Evolutionary conservation across 2,329 filamentous ascomycete species (phyloP), one percentile per base, ranked within the genome.

Genomic region (Dryadomyces quercus-mongolicae): DNA sequence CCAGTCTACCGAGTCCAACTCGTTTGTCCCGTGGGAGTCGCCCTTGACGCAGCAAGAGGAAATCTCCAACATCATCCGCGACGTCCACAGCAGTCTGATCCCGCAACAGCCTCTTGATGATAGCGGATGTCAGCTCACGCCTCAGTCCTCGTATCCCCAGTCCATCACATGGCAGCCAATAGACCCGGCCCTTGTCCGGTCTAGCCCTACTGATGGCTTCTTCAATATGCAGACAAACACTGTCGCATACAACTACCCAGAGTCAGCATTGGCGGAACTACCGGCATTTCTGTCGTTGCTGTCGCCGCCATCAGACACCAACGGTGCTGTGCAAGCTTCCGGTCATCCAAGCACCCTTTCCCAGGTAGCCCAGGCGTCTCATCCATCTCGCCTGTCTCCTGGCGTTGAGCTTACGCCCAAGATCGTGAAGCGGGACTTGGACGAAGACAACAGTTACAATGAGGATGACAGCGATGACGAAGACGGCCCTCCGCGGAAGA

Each of bases 21-120:
- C 57, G 0, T 58, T 53, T 42, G 56, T 60, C 8, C 58, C 61
- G 0, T 63, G 61, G 61, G 54, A 52, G 12, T 61, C 61, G 10
- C 60, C 59, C 5, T 53, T 47, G 3, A 56, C 58, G 0, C 56
- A 56, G 22, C 36, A 46, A 10, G 53, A 50, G n/a, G 52, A 54
- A 5, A 54, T 57, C 22, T 44, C n/a, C 43, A 52, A 40, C 18
- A 43, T 53, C 2, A 54, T 59, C 16, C 43, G 20, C 18, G 34
- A 10, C 8, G 36, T 54, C 3, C 18, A 46, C 16, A 21, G 21
- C 15, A 46, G 21, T 21, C 8, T 54, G 10, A 48, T 51, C 13
- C 9, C 45, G 15, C 31, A 40, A 18, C 9, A 16, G 34, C 10
- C 22, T 13, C 5, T 31, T 8, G 40, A 52, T 6, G 22, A 31